phyloP scores from a whole-genome alignment of 495 filamentous ascomycete genomes.

The Glonium stellatum region DNA sequence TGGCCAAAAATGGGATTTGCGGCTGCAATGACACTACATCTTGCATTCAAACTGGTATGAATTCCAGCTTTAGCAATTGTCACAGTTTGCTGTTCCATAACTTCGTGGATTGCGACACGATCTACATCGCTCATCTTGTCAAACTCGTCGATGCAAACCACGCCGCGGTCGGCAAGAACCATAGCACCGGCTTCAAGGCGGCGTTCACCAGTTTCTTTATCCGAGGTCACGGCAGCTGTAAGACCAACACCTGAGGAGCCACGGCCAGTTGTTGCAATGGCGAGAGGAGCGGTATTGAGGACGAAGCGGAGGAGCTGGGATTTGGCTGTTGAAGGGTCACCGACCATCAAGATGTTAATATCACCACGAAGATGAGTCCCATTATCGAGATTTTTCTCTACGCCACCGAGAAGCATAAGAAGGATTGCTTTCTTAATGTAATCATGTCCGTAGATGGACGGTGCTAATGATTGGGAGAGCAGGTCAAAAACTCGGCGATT shows the following conservation, averaged over 20 bases:
- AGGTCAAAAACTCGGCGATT: conserved; percentile 91
- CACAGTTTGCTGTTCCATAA: conserved; percentile 99
- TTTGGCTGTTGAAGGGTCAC: conserved; percentile 97
- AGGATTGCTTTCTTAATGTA: conserved; percentile 98
- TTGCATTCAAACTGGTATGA: conserved; percentile 93
- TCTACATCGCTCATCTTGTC: conserved; percentile 99
- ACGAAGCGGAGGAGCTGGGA: conserved; percentile 97
- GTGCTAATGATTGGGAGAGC: conserved; percentile 92
- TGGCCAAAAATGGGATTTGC: conserved; percentile 98
- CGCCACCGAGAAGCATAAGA: conserved; percentile 92
- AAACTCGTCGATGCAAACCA: conserved; percentile 99
- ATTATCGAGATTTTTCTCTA: conserved; percentile 98
- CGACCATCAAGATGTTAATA: conserved; percentile 99
- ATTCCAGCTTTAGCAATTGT: conserved; percentile 99
- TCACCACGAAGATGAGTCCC: conserved; percentile 96
- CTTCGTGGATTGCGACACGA: conserved; percentile 98
- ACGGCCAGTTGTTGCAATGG: conserved; percentile 94
- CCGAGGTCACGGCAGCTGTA: conserved; percentile 89
- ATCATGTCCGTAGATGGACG: conserved; percentile 94
- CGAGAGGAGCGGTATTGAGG: conserved; percentile 91
- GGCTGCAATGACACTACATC: conserved; percentile 93
- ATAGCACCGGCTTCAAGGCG: conserved; percentile 95
- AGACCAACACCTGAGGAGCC: conserved; percentile 98
- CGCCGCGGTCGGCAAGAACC: conserved; percentile 94
- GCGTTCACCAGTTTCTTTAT: conserved; percentile 96